A percentile compares a stretch with the other conserved stretches of the same genome.
Conservation (phyloP, 73 alveolate species). For the Paramecium sexaurelia region DNA sequence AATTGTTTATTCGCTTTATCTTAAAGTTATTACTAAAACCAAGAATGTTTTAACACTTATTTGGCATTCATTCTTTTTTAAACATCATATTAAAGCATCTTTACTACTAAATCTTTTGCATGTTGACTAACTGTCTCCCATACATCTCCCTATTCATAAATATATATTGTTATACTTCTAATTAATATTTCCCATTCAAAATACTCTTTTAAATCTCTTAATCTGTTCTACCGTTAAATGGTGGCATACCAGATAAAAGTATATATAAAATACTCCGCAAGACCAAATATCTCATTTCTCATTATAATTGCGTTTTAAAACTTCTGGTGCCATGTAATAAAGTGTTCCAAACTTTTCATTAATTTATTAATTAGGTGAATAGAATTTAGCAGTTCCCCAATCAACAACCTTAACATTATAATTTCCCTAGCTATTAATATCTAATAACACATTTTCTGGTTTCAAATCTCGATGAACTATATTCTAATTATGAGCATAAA, state of each 20-base stretch:
- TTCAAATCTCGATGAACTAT: constrained; percentile 85
- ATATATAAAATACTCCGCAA: constrained; percentile 64
- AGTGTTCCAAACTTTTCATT: constrained; percentile 64
- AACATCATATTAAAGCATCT: constrained; percentile 48
- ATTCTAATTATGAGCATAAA: constrained; percentile 89
- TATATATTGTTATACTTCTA: constrained; percentile 4
- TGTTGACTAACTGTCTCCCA: constrained; percentile 45
- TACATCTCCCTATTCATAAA: constrained; percentile 34
- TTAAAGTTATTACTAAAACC: constrained; percentile 44
- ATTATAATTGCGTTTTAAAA: constrained; percentile 28
- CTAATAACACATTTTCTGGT: constrained; percentile 72
- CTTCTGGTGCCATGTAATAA: constrained; percentile 67
- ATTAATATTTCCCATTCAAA: constrained; percentile 9
- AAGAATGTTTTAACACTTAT: constrained; percentile 56
- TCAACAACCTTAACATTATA: constrained; percentile 65
- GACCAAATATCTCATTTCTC: constrained; percentile 70
- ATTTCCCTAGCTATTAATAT: constrained; percentile 55
- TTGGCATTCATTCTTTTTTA: constrained; percentile 59
- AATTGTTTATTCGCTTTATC: constrained; percentile 14
- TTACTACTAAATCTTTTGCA: constrained; percentile 61
- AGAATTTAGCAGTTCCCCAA: constrained; percentile 69
- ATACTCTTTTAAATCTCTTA: constrained; percentile 47
- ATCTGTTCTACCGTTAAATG: constrained; percentile 70
- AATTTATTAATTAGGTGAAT: background rate
- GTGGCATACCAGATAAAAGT: constrained; percentile 63